These are phyloP conservation scores for Phytophthora kernoviae DNA, from an alignment of 352 stramenopile species.

Conservation along the genomic window DNA sequence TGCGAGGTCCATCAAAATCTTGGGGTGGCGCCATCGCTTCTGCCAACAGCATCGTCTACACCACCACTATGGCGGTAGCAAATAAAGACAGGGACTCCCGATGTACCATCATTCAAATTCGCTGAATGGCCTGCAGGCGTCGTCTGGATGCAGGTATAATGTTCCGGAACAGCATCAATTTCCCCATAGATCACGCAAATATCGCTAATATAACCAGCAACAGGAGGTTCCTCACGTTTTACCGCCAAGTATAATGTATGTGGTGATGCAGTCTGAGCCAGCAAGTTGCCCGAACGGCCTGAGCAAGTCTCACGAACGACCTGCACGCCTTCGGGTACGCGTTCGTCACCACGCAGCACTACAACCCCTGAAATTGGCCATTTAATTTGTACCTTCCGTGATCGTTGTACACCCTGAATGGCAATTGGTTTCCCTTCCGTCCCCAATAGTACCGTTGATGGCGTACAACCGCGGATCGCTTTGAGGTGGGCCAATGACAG, in stretches of 20 bases:
- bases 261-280: slow-evolving; percentile 75
- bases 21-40: slow-evolving; percentile 29
- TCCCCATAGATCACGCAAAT: slow-evolving; percentile 87
- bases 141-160: slow-evolving; percentile 72
- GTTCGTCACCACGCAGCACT: slow-evolving; percentile 75
- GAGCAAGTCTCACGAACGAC: slow-evolving; percentile 76
- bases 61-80: slow-evolving; percentile 58
- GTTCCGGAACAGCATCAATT: slow-evolving; percentile 82
- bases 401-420: slow-evolving; percentile 68
- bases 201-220: slow-evolving; percentile 64
- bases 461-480: slow-evolving; percentile 33
- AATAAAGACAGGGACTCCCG: slow-evolving; percentile 82
- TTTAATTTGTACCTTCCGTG: slow-evolving; percentile 62
- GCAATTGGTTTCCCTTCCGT: slow-evolving; percentile 55
- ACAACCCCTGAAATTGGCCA: slow-evolving; percentile 80
- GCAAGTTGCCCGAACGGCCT: slow-evolving; percentile 68
- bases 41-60: slow-evolving; percentile 1
- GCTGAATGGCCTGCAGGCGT: slow-evolving; percentile 74
- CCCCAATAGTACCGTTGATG: slow-evolving; percentile 74
- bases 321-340: slow-evolving; percentile 70
- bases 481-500: slow-evolving; percentile 25
- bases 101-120: slow-evolving; percentile 84
- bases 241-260: slow-evolving; percentile 79
- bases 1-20: slow-evolving; percentile 73
- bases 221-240: slow-evolving; percentile 60